A percentile compares a stretch with the other conserved stretches of the same genome.
phyloP scores from a whole-genome alignment of 331 rosid species.

The Malus hybrid region DNA sequence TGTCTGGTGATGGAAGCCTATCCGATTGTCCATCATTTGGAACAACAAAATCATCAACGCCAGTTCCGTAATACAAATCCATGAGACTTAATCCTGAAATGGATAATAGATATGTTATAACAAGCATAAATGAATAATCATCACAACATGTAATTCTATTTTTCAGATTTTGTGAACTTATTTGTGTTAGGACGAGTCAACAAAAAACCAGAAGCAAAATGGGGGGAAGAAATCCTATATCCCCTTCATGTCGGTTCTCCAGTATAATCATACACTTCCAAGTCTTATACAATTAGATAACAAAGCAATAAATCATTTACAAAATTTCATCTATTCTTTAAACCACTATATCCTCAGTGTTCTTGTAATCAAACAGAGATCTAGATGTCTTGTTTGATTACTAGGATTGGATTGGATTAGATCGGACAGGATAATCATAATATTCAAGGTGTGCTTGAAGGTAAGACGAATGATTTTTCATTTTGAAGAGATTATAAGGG shows the following conservation, averaged over 20 bases:
- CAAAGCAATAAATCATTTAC: neutral
- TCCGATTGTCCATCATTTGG: conserved; percentile 41
- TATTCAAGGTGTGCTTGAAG: neutral
- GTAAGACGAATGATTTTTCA: too few species aligned
- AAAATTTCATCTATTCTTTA: neutral
- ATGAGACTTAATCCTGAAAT: conserved; percentile 37
- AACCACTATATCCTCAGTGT: neutral
- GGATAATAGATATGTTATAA: neutral
- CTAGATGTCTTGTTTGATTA: neutral
- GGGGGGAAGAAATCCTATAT: neutral
- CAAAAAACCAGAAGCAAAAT: neutral
- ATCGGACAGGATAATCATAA: neutral
- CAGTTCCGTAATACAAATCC: conserved; percentile 42
- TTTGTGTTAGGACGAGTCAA: neutral
- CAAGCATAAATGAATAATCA: conserved; percentile 1
- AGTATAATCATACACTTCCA: neutral
- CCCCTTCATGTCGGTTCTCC: neutral
- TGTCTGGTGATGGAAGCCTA: conserved; percentile 55
- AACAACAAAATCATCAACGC: conserved; percentile 37
- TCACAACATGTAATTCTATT: neutral
- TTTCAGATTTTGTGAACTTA: neutral
- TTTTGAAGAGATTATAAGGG: too few species aligned
- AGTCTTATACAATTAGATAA: neutral
- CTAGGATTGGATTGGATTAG: neutral
- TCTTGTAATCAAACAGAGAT: neutral